Evolutionary conservation across 768 basidiomycete species (phyloP), one percentile per base, ranked within the genome.

Genomic region (Mycena vitilis): DNA sequence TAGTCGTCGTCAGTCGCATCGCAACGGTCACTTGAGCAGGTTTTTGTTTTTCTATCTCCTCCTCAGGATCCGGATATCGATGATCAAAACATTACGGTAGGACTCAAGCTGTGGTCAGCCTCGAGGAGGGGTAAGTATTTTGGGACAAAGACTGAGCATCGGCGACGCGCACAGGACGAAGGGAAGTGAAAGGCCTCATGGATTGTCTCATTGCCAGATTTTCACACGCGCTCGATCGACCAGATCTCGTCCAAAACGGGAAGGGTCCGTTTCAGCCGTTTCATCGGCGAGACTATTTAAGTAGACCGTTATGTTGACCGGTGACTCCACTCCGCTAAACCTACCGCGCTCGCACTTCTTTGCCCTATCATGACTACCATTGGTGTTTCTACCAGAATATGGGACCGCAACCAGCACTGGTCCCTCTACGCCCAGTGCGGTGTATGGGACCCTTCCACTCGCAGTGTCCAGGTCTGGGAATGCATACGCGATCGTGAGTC

Each of bases 401-500:
- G 70, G 70, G 66, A 68, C 13, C 57, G 66, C 45, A 65, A 65
- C 63, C 66, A 63, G 48, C 81, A 88, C 77, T 93, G 91, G 91
- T 73, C 83, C 25, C 70, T 88, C 51, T 84, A 86, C 76, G 87
- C 87, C 67, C 91, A 93, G 74, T 92, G 91, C 76, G 88, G 88
- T 62, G 83, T 89, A 16, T 93, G 91, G 91, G 89, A 92, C 78
- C 79, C 86, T 25, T 86, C 84, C 77, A 83, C 87, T 60, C 86
- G 87, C 47, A 87, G 89, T 34, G 91, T 93, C 48, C 89, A 91
- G 63, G 85, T 93, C 62, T 93, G 91, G 91, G 91, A 93, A 73
- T 93, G 91, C 75, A 81, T 92, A 61, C 79, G 82, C 77, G 85
- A 87, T 73, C 91, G 91, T 92, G 78, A 79, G 89, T 85, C 59